These are phyloP conservation scores for Candida cerambycidarum DNA, from an alignment of 805 yeast species.

Conservation along the genomic window DNA sequence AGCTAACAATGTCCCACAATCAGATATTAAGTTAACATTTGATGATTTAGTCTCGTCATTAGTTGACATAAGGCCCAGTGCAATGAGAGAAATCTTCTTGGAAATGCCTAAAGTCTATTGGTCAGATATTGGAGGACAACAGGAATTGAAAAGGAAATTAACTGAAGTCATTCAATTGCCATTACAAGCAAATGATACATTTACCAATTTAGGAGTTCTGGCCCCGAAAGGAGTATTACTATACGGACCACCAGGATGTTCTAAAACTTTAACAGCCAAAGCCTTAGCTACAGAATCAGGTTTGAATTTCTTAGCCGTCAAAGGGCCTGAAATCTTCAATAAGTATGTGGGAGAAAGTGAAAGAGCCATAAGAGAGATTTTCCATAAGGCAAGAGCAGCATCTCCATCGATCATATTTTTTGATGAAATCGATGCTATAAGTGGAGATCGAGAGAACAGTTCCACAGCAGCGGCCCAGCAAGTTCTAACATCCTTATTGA, in stretches of 20 bases:
- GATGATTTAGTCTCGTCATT: slow-evolving; percentile 71
- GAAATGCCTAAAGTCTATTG: slow-evolving; percentile 94
- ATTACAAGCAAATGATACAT: slow-evolving; percentile 74
- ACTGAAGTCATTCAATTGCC: slow-evolving; percentile 93
- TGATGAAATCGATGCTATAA: slow-evolving; percentile 94
- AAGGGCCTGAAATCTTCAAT: slow-evolving; percentile 94
- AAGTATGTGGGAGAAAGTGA: slow-evolving; percentile 97
- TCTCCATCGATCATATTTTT: slow-evolving; percentile 92
- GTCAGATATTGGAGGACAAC: slow-evolving; percentile 96
- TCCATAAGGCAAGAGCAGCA: slow-evolving; percentile 91
- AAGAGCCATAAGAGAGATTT: slow-evolving; percentile 87
- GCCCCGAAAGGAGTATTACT: slow-evolving; percentile 92
- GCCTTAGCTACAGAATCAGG: slow-evolving; percentile 96
- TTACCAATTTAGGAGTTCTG: slow-evolving; percentile 70
- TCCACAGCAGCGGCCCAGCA: slow-evolving; percentile 72
- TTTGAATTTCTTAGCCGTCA: slow-evolving; percentile 87
- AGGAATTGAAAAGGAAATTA: slow-evolving; percentile 73
- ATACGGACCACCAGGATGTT: slow-evolving; percentile 98
- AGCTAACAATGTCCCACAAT: slow-evolving; percentile 21
- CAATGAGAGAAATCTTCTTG: slow-evolving; percentile 92
- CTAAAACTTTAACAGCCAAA: slow-evolving; percentile 91
- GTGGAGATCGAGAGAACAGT: slow-evolving; percentile 68
- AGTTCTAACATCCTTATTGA: slow-evolving; percentile 84
- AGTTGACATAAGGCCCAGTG: slow-evolving; percentile 86
- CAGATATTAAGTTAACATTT: slow-evolving; percentile 45